These are phyloP conservation scores for Ceratocystis cubensis DNA, from an alignment of 2,329 filamentous ascomycete species.

Conservation along the genomic window DNA sequence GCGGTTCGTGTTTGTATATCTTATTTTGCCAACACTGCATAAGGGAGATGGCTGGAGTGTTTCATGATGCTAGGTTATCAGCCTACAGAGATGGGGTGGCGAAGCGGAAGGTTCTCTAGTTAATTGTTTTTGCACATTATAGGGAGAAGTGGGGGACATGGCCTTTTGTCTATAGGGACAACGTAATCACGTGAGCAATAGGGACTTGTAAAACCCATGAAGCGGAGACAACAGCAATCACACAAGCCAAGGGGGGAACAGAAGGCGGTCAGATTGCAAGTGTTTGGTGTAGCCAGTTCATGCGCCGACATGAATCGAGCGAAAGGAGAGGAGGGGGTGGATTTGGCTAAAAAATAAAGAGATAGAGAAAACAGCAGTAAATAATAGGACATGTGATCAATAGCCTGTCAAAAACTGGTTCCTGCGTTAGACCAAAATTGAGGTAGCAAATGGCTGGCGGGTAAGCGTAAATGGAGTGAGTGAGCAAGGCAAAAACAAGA, in stretches of 20 bases:
- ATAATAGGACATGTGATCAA: background rate
- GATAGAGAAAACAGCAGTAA: background rate
- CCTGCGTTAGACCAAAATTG: background rate
- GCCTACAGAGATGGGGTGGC: background rate
- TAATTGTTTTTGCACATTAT: no score
- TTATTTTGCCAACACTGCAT: background rate
- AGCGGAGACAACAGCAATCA: no score
- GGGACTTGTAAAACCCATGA: no score
- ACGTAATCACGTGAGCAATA: no score
- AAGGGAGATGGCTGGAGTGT: conserved; percentile 6
- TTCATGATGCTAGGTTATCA: background rate
- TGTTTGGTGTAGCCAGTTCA: no score
- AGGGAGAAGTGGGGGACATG: no score
- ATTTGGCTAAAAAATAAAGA: background rate
- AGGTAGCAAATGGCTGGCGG: background rate
- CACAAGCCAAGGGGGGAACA: no score
- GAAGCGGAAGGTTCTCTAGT: background rate
- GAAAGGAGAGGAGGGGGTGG: no score
- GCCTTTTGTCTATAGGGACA: no score
- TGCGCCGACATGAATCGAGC: no score
- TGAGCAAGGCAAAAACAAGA: background rate
- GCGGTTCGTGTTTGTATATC: background rate
- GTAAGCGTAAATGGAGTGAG: background rate
- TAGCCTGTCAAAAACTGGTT: conserved; percentile 2
- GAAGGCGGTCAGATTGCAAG: no score